Conservation (phyloP, 345 rosid species). For the Gossypium mustelinum region DNA sequence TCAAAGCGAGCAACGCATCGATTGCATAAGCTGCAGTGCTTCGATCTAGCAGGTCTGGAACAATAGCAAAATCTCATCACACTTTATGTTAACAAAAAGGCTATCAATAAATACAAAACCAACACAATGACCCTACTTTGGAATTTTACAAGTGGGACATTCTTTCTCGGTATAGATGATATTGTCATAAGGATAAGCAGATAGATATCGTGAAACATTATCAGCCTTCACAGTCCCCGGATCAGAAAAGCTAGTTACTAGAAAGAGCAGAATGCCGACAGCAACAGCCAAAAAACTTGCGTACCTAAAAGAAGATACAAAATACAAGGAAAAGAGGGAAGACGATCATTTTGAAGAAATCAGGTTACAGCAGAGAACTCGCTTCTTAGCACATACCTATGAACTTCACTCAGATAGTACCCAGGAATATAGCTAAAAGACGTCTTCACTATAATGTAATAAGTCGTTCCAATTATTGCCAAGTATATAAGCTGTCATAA, state of each 20-base stretch:
- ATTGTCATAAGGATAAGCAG: constrained; percentile 5
- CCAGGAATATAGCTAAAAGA: constrained; percentile 81
- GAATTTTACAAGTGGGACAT: not conserved
- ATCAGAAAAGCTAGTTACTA: constrained; percentile 3
- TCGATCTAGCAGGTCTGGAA: constrained; percentile 3
- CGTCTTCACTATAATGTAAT: constrained; percentile 52
- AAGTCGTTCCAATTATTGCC: constrained; percentile 64
- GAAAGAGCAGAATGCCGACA: not conserved
- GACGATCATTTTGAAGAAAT: not conserved
- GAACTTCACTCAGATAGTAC: constrained; percentile 71
- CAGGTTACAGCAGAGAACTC: not conserved
- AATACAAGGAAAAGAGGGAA: not conserved
- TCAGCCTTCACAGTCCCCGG: constrained; percentile 2
- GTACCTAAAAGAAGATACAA: not conserved
- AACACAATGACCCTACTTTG: not conserved
- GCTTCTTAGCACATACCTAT: constrained; percentile 44
- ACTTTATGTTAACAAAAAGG: not conserved
- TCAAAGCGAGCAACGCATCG: constrained; percentile 6
- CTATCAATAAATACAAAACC: not conserved
- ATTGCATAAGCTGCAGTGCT: constrained; percentile 5
- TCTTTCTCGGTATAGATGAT: not conserved
- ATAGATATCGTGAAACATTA: constrained; percentile 4
- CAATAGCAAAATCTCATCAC: not conserved
- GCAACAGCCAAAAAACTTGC: not conserved
- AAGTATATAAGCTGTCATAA: constrained; percentile 63